Conservation (phyloP, 495 filamentous ascomycete species). For the Annulohypoxylon moriforme region DNA sequence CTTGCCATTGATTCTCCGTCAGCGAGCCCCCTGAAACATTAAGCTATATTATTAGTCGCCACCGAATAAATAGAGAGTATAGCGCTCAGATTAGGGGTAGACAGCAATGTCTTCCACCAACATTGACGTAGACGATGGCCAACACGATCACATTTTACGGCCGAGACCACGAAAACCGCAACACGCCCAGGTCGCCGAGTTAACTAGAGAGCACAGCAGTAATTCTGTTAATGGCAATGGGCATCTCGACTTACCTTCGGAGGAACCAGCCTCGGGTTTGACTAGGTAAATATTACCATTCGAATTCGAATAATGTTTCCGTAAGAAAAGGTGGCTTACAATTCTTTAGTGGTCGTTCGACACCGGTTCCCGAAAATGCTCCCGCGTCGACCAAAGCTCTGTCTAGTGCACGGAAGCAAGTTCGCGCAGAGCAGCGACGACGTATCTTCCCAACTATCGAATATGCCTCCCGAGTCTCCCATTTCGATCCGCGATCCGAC, state of each 20-base stretch:
- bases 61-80: background rate
- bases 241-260: constrained; percentile 44
- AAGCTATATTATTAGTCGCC: constrained; percentile 3
- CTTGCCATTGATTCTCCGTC: constrained; percentile 8
- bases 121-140: constrained; percentile 34
- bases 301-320: background rate
- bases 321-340: constrained; percentile 18
- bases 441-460: constrained; percentile 96
- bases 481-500: constrained; percentile 93
- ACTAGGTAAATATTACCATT: constrained; percentile 51
- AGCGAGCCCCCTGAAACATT: background rate
- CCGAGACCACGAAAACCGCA: constrained; percentile 59
- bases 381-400: constrained; percentile 89
- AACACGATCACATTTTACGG: constrained; percentile 53
- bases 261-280: constrained; percentile 48
- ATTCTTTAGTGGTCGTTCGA: constrained; percentile 79
- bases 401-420: constrained; percentile 84
- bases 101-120: constrained; percentile 45
- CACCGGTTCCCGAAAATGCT: constrained; percentile 88
- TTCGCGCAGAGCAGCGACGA: constrained; percentile 81
- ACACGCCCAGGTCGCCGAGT: constrained; percentile 54
- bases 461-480: constrained; percentile 91
- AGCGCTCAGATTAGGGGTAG: background rate
- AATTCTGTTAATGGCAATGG: constrained; percentile 53
- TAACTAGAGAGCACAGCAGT: constrained; percentile 47